Conservation (phyloP, 1,139 yeast species). For the Barnettozyma hawaiiensis region DNA sequence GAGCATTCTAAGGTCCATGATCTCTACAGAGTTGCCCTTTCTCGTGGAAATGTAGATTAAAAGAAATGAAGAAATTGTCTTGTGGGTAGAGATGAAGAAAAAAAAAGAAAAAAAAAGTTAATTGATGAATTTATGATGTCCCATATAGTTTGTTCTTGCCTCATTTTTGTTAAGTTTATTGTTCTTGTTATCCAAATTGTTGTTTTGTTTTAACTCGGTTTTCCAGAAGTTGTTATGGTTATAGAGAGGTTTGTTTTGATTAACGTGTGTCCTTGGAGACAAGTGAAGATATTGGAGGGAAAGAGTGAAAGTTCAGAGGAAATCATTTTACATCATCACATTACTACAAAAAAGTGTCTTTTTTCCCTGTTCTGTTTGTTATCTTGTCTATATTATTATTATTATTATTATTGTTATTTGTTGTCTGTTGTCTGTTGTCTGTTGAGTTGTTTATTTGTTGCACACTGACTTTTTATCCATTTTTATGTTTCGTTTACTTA, state of each 20-base stretch:
- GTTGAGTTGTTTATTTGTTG: background rate
- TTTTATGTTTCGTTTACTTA: background rate
- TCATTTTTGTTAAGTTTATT: constrained; percentile 1
- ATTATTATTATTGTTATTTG: too few relatives aligned
- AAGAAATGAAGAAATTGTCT: background rate
- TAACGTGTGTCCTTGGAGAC: background rate
- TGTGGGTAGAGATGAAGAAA: too few relatives aligned
- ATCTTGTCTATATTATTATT: background rate
- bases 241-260: constrained; percentile 1
- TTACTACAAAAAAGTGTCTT: background rate
- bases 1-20: constrained; percentile 15
- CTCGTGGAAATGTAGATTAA: constrained; percentile 18
- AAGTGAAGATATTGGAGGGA: background rate
- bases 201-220: constrained; percentile 1
- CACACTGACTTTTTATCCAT: background rate
- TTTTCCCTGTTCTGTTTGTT: background rate
- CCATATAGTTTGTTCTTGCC: constrained; percentile 1
- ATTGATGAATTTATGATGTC: constrained; percentile 1
- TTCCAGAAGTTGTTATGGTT: background rate
- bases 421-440: background rate
- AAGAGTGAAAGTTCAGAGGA: too few relatives aligned
- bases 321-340: background rate
- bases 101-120: background rate
- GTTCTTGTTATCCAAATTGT: constrained; percentile 3
- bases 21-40: constrained; percentile 26